Conservation (phyloP, 2,329 filamentous ascomycete species). For the Ilyonectria destructans region DNA sequence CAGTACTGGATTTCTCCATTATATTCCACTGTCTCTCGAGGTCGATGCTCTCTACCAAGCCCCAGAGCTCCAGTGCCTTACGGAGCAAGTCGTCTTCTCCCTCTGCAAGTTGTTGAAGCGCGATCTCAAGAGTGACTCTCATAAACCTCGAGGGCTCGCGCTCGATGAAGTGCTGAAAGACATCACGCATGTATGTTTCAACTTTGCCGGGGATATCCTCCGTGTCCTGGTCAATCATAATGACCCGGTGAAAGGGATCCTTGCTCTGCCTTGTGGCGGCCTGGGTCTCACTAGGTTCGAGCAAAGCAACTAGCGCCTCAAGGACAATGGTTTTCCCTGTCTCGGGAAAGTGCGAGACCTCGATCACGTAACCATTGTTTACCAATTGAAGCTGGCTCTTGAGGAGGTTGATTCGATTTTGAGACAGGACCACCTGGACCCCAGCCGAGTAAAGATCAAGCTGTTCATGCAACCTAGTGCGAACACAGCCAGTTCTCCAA, state of each 20-base stretch:
- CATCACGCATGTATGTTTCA: conserved; percentile 73
- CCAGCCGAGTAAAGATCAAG: conserved; percentile 76
- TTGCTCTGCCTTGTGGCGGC: conserved; percentile 55
- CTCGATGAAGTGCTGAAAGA: conserved; percentile 71
- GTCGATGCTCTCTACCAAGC: conserved; percentile 76
- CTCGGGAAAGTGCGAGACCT: conserved; percentile 74
- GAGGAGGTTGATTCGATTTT: conserved; percentile 71
- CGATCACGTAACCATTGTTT: conserved; percentile 66
- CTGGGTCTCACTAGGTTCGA: conserved; percentile 56
- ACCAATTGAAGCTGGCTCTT: conserved; percentile 67
- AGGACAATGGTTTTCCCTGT: conserved; percentile 62
- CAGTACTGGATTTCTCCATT: conserved; percentile 62
- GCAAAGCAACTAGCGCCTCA: conserved; percentile 51
- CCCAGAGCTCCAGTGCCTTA: conserved; percentile 76
- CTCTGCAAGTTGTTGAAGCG: conserved; percentile 62
- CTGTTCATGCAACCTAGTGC: conserved; percentile 74
- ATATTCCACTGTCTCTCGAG: conserved; percentile 76
- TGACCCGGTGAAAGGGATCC: conserved; percentile 56
- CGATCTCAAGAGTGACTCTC: conserved; percentile 71
- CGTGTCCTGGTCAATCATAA: conserved; percentile 74
- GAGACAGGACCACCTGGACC: conserved; percentile 75
- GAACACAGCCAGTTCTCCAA: conserved; percentile 77
- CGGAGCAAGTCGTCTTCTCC: conserved; percentile 70
- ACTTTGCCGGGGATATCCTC: conserved; percentile 74
- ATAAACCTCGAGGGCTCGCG: conserved; percentile 75